Evolutionary conservation across 2,329 filamentous ascomycete species (phyloP).

Genomic region (Sarocladium kiliense): DNA sequence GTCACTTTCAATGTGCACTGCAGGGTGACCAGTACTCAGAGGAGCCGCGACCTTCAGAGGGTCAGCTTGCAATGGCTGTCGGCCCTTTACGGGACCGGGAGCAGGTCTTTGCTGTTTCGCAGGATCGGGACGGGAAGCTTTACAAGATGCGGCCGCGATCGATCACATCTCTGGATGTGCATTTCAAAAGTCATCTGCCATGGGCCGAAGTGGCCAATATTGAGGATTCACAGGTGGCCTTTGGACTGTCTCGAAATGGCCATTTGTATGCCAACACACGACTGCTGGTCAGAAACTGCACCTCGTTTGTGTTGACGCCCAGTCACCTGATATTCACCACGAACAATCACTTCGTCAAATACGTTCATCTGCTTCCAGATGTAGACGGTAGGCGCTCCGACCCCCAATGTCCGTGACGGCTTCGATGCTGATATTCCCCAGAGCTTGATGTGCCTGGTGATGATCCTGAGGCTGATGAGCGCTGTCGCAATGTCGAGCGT

Average conservation of each 20-base stretch:
- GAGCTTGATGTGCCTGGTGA: conserved; percentile 79
- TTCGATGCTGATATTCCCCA: conserved; percentile 29
- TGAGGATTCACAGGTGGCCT: conserved; percentile 37
- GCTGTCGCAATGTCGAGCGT: conserved; percentile 87
- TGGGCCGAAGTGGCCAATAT: conserved; percentile 45
- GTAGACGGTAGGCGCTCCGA: conserved; percentile 50
- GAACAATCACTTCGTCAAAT: conserved; percentile 87
- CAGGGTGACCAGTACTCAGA: conserved; percentile 8
- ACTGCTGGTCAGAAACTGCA: conserved; percentile 78
- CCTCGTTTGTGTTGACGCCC: conserved; percentile 78
- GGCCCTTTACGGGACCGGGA: conserved; percentile 15
- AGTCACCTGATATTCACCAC: conserved; percentile 90
- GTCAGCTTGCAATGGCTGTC: conserved; percentile 5
- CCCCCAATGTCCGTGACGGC: background rate
- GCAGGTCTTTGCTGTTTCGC: conserved; percentile 20
- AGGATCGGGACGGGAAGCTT: conserved; percentile 41
- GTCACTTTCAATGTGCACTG: conserved; percentile 19
- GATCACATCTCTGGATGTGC: conserved; percentile 28
- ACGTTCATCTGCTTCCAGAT: conserved; percentile 68
- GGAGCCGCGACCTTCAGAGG: conserved; percentile 11
- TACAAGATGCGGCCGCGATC: conserved; percentile 30
- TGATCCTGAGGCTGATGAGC: conserved; percentile 85
- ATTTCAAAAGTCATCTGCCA: conserved; percentile 43
- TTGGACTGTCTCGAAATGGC: conserved; percentile 70
- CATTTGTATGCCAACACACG: conserved; percentile 72